Evolutionary conservation across 2,329 filamentous ascomycete species (phyloP).

Genomic region (Mycosphaerella sp.): DNA sequence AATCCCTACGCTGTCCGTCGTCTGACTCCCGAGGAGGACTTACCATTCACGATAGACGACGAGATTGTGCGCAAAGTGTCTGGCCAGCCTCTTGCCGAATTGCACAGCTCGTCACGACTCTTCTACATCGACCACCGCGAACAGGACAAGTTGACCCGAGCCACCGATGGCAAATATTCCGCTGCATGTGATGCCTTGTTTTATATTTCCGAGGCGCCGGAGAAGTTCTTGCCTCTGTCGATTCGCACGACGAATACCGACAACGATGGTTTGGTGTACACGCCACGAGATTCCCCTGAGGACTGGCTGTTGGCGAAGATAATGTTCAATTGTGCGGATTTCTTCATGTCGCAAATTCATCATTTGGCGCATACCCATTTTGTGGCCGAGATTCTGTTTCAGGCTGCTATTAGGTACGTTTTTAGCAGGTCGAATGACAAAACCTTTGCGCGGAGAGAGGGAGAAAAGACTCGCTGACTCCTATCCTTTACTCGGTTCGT

Average conservation of each 20-base stretch:
- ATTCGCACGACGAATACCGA: conserved; percentile 45
- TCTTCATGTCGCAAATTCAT: conserved; percentile 42
- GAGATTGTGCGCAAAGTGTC: conserved; percentile 30
- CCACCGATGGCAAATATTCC: conserved; percentile 29
- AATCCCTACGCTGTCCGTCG: conserved; percentile 39
- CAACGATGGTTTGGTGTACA: conserved; percentile 40
- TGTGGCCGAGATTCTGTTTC: conserved; percentile 40
- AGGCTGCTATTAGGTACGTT: conserved; percentile 39
- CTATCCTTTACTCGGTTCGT: too few relatives aligned
- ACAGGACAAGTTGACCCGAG: conserved; percentile 28
- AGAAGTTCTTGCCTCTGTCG: conserved; percentile 45
- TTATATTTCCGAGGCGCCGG: conserved; percentile 38
- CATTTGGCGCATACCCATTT: conserved; percentile 43
- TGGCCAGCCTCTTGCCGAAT: conserved; percentile 29
- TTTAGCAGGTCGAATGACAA: too few relatives aligned
- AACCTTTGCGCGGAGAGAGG: too few relatives aligned
- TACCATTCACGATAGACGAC: conserved; percentile 38
- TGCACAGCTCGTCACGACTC: conserved; percentile 37
- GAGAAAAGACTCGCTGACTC: too few relatives aligned
- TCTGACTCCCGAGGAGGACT: conserved; percentile 28
- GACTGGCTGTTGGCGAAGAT: conserved; percentile 50
- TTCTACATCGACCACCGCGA: conserved; percentile 42
- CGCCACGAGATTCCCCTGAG: conserved; percentile 39
- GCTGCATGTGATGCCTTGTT: conserved; percentile 45
- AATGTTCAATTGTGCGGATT: conserved; percentile 45